phyloP scores from a whole-genome alignment of 2,329 filamentous ascomycete species.

The Talaromyces sp. region DNA sequence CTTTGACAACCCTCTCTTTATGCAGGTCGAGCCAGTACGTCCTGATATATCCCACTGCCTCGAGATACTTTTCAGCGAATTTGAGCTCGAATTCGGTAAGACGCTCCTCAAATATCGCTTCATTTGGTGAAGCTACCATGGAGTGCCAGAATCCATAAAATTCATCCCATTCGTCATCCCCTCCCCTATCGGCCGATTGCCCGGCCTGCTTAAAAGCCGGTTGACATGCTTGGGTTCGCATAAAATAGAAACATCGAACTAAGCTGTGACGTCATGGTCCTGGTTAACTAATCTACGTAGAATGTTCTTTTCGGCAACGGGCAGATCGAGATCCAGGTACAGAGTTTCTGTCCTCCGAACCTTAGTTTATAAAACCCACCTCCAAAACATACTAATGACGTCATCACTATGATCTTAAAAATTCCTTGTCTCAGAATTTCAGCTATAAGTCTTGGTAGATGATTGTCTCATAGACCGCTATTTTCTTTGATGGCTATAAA shows the following conservation, averaged over 20 bases:
- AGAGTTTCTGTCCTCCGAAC: too few relatives aligned
- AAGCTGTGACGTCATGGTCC: too few relatives aligned
- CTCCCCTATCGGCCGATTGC: background rate
- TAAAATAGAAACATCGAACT: too few relatives aligned
- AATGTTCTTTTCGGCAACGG: too few relatives aligned
- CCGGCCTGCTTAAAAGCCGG: too few relatives aligned
- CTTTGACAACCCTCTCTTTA: background rate
- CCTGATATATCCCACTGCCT: background rate
- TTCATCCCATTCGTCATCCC: background rate
- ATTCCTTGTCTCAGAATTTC: background rate
- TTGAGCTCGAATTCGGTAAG: background rate
- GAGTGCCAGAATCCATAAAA: background rate
- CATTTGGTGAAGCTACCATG: background rate
- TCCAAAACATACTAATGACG: background rate
- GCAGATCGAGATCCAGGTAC: too few relatives aligned
- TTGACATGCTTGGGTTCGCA: too few relatives aligned
- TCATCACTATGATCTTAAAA: slow-evolving; percentile 2
- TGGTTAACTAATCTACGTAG: too few relatives aligned
- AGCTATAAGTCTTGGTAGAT: background rate
- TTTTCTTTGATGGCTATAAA: background rate
- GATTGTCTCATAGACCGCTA: background rate
- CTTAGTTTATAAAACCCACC: background rate
- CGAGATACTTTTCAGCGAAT: background rate
- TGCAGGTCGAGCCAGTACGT: background rate
- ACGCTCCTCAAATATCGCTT: background rate